Base-by-base conservation (phyloP, 768 basidiomycete species). In the Cubamyces sp. region DNA sequence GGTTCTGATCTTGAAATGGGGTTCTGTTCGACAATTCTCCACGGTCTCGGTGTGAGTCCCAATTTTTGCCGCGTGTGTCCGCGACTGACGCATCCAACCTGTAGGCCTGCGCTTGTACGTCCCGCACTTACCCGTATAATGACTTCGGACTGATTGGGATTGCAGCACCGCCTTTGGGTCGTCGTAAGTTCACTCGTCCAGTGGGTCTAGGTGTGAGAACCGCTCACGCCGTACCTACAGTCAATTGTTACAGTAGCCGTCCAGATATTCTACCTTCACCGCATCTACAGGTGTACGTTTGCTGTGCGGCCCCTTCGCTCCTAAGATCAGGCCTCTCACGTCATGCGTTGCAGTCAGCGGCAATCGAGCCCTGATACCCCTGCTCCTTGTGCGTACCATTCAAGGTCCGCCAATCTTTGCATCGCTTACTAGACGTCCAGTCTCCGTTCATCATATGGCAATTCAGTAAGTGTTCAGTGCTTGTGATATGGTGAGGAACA, bases 211-310 rank as follows among this genome's bases (percentile, higher is more conserved):
- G n/a, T n/a, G n/a, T n/a, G n/a, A n/a, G n/a, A n/a, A n/a, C n/a
- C n/a, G n/a, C n/a, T n/a, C n/a, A n/a, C n/a, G n/a, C n/a, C n/a
- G n/a, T n/a, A n/a, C n/a, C n/a, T n/a, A n/a, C n/a, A n/a, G n/a
- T 25, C 25, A 3, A 37, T 51, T n/a, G 50, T 51, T 1, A 16
- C 28, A 28, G 23, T 37, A 12, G 50, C 50, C 26, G 50, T 51
- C 15, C 50, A 51, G 50, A 30, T 51, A 16, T 51, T 51, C 28
- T 51, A 34, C 50, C 30, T 51, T 14, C 15, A 30, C 50, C 50
- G 50, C 28, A 51, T 51, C n/a, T 51, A 51, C 30, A 51, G 30
- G 28, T 37, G 50, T 51, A 37, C 6, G 48, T 49, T 14, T n/a
- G n/a, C 4, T 7, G 5, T 16, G 18, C 50, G 15, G 6, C 37